These are phyloP conservation scores for Talaromyces albobiverticillius DNA, from an alignment of 2,329 filamentous ascomycete species.

Conservation along the genomic window DNA sequence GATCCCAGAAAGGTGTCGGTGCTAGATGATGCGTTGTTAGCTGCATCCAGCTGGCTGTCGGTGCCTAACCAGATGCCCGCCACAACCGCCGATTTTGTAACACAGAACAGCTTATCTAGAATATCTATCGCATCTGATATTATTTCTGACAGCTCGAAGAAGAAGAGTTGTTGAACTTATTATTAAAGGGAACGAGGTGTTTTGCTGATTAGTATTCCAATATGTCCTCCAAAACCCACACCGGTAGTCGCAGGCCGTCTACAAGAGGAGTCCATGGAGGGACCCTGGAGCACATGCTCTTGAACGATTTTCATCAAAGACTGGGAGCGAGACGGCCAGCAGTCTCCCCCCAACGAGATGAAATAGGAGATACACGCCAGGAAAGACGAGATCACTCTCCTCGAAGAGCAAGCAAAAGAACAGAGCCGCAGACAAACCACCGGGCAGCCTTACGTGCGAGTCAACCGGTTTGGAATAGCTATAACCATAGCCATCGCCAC, in stretches of 20 bases:
- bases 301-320: background rate
- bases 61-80: background rate
- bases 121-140: no score
- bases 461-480: no score
- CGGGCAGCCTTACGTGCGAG: background rate
- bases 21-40: background rate
- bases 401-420: background rate
- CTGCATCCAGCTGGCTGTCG: background rate
- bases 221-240: background rate
- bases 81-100: background rate
- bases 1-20: background rate
- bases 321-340: background rate
- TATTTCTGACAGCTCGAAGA: no score
- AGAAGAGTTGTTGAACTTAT: no score
- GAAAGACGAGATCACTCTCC: background rate
- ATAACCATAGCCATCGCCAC: background rate
- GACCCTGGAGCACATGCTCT: background rate
- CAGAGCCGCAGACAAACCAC: conserved; percentile 2
- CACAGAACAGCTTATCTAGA: background rate
- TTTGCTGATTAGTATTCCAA: background rate
- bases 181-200: no score
- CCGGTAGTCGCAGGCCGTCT: background rate
- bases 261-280: background rate
- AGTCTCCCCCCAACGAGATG: no score
- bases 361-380: background rate